Conservation (phyloP, 306 rosid genomes). For the Rosa rugosa region DNA sequence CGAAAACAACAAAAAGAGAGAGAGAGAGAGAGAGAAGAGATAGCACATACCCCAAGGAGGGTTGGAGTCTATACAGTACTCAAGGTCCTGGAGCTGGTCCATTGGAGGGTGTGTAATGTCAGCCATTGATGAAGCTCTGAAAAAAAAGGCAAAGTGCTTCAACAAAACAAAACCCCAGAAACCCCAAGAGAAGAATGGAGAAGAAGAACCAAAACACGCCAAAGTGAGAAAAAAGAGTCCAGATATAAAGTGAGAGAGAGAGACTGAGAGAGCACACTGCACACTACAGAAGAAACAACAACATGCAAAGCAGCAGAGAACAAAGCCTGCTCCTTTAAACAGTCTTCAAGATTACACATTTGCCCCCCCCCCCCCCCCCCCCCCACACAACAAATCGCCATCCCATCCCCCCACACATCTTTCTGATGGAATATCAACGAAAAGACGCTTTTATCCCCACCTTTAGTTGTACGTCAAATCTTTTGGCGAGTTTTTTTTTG, state of each 20-base stretch:
- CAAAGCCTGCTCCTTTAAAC: conserved; percentile 28
- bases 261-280: neutral
- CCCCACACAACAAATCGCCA: conserved; percentile 17
- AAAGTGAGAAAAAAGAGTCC: conserved; percentile 44
- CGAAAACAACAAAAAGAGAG: neutral
- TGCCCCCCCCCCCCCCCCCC: conserved; percentile 38
- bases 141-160: conserved; percentile 19
- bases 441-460: conserved; percentile 9
- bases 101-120: conserved; percentile 93
- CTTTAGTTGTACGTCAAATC: conserved; percentile 26
- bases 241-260: conserved; percentile 48
- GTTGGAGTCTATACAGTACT: conserved; percentile 96
- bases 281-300: conserved; percentile 31
- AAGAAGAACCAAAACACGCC: conserved; percentile 19
- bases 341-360: conserved; percentile 7
- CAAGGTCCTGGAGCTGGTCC: conserved; percentile 99
- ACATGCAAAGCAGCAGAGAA: conserved; percentile 39
- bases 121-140: conserved; percentile 68
- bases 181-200: conserved; percentile 37
- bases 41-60: conserved; percentile 88
- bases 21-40: neutral
- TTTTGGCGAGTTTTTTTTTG: neutral
- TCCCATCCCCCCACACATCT: neutral
- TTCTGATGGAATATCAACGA: neutral
- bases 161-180: conserved; percentile 26